phyloP scores from a whole-genome alignment of 1,284 basidiomycete species.

The Golubevia sp. region DNA sequence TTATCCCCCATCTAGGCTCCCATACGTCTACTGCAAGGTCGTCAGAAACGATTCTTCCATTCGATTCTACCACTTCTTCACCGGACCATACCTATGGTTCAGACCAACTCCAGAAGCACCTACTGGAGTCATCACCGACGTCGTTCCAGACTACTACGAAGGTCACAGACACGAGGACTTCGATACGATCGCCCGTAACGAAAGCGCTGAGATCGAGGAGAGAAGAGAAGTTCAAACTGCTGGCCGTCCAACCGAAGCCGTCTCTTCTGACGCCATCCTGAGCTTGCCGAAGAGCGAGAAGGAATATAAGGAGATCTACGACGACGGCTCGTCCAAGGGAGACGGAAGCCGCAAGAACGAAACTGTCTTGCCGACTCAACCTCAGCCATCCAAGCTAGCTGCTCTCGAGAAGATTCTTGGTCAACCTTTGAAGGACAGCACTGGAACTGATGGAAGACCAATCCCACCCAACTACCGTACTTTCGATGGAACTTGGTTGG shows the following conservation, averaged over 20 bases:
- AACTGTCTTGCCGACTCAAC: conserved; percentile 6
- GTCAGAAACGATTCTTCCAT: conserved; percentile 26
- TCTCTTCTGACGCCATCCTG: too few relatives aligned
- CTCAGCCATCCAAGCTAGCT: not conserved
- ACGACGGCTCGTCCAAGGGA: too few relatives aligned
- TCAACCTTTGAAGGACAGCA: not conserved
- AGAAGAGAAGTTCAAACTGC: too few relatives aligned
- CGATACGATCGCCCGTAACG: too few relatives aligned
- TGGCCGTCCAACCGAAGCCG: too few relatives aligned
- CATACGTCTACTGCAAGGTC: conserved; percentile 26
- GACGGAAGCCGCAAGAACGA: too few relatives aligned
- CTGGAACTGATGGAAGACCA: conserved; percentile 12
- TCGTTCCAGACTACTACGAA: conserved; percentile 21
- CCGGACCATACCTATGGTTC: conserved; percentile 25
- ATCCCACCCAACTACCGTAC: conserved; percentile 22
- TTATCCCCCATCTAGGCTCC: too few relatives aligned
- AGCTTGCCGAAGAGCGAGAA: too few relatives aligned
- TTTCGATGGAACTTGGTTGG: conserved; percentile 20
- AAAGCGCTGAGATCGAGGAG: too few relatives aligned
- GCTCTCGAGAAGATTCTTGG: not conserved
- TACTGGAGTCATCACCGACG: conserved; percentile 10
- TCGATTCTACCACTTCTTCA: conserved; percentile 29
- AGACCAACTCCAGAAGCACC: conserved; percentile 2
- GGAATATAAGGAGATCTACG: too few relatives aligned
- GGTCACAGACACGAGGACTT: conserved; percentile 4